A percentile compares a stretch with the other conserved stretches of the same genome.
These are phyloP conservation scores for Aspergillus wentii DNA, from an alignment of 495 filamentous ascomycete genomes.

Conservation along the genomic window DNA sequence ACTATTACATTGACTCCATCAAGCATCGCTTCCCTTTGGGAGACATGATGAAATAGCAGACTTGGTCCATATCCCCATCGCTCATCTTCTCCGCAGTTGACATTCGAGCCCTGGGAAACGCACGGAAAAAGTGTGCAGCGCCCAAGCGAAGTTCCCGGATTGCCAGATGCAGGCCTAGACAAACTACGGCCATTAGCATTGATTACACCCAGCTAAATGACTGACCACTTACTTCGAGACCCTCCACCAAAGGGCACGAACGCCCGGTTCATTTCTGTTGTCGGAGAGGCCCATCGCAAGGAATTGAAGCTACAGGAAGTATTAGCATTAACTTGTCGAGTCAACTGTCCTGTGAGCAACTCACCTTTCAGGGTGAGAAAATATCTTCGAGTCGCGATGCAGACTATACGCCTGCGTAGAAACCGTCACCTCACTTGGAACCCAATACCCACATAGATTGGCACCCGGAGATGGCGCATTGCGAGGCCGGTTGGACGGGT, in stretches of 20 bases:
- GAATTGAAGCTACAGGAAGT: slow-evolving; percentile 23
- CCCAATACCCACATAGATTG: slow-evolving; percentile 6
- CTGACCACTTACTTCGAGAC: slow-evolving; percentile 9
- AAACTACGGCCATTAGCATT: slow-evolving; percentile 11
- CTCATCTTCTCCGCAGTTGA: slow-evolving; percentile 31
- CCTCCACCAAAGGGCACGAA: slow-evolving; percentile 42
- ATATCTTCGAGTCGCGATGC: slow-evolving; percentile 12
- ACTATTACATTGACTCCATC: no score
- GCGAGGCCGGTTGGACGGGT: slow-evolving; percentile 27
- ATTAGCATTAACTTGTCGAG: no score
- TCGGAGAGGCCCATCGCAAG: slow-evolving; percentile 19
- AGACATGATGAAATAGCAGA: slow-evolving; percentile 36
- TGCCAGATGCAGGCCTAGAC: slow-evolving; percentile 8
- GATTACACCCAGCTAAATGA: background rate
- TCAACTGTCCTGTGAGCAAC: no score
- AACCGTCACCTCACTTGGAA: slow-evolving; percentile 12
- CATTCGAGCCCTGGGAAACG: slow-evolving; percentile 1
- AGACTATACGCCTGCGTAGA: slow-evolving; percentile 30
- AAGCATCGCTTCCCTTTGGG: slow-evolving; percentile 42
- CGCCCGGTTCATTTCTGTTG: slow-evolving; percentile 34
- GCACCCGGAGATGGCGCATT: slow-evolving; percentile 8
- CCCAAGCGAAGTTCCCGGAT: slow-evolving; percentile 3
- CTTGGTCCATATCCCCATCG: slow-evolving; percentile 38
- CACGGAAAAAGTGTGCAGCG: slow-evolving; percentile 6
- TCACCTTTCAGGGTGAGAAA: slow-evolving; percentile 9